These are phyloP conservation scores for Moelleriella libera DNA, from an alignment of 2,329 filamentous ascomycete genomes.

Conservation along the genomic window DNA sequence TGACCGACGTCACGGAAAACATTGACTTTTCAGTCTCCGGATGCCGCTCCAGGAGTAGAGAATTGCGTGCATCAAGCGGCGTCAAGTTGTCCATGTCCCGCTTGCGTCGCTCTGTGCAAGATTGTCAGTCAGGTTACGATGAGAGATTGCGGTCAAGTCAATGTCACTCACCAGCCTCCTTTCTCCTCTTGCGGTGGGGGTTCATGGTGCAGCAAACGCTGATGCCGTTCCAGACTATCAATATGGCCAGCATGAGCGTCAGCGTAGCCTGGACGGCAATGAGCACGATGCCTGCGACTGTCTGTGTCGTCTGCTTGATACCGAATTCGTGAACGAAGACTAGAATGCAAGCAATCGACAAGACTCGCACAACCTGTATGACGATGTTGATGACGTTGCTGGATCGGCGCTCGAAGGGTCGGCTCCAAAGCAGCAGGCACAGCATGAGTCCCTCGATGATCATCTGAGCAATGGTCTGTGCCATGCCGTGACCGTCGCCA, in stretches of 20 bases:
- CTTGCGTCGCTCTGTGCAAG: conserved; percentile 52
- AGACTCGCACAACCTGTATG: conserved; percentile 77
- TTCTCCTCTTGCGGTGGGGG: conserved; percentile 75
- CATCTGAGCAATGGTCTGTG: conserved; percentile 68
- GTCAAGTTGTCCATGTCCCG: conserved; percentile 73
- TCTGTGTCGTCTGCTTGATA: conserved; percentile 83
- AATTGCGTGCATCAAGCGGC: conserved; percentile 75
- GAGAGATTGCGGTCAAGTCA: background rate
- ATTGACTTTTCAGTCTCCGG: conserved; percentile 22
- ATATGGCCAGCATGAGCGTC: conserved; percentile 68
- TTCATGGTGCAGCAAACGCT: conserved; percentile 74
- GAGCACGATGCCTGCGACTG: conserved; percentile 80
- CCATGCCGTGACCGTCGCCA: conserved; percentile 71
- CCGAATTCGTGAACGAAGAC: conserved; percentile 90
- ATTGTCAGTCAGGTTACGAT: background rate
- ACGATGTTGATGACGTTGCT: conserved; percentile 87
- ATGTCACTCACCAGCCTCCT: conserved; percentile 64
- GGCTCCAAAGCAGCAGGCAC: conserved; percentile 63
- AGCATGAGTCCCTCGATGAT: conserved; percentile 73
- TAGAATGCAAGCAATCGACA: conserved; percentile 80
- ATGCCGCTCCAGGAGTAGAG: conserved; percentile 54
- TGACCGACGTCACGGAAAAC: conserved; percentile 25
- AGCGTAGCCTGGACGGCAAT: conserved; percentile 82
- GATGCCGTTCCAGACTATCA: conserved; percentile 82
- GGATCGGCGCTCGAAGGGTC: conserved; percentile 76